phyloP scores from a whole-genome alignment of 768 basidiomycete species.

The Lyophyllum decastes region DNA sequence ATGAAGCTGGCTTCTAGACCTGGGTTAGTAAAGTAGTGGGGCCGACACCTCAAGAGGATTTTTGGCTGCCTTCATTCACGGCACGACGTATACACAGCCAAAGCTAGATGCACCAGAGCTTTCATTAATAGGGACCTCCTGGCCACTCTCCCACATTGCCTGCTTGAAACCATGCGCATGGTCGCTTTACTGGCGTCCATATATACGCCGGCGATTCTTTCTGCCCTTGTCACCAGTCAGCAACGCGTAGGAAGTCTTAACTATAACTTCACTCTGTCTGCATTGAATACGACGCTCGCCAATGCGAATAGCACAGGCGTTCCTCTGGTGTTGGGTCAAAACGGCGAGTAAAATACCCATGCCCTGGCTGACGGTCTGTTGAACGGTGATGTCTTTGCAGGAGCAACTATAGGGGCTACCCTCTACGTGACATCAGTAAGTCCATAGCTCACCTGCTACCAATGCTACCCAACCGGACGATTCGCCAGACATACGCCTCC shows the following conservation, averaged over 20 bases:
- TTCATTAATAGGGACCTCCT: background rate
- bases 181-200: background rate
- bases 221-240: background rate
- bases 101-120: background rate
- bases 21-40: background rate
- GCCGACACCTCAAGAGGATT: background rate
- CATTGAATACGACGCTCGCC: conserved; percentile 38
- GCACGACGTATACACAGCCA: background rate
- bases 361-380: background rate
- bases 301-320: conserved; percentile 47
- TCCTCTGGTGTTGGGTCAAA: conserved; percentile 45
- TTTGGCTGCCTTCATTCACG: background rate
- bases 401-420: conserved; percentile 35
- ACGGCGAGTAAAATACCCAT: conserved; percentile 24
- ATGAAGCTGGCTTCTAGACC: background rate
- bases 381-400: conserved; percentile 17
- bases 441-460: background rate
- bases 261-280: conserved; percentile 48
- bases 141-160: background rate
- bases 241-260: conserved; percentile 17
- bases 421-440: conserved; percentile 48
- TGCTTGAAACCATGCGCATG: background rate
- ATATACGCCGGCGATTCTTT: background rate
- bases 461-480: background rate
- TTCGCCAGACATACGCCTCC: conserved; percentile 44